Conservation (phyloP, 495 filamentous ascomycete species). For the Penicillium arizonense region DNA sequence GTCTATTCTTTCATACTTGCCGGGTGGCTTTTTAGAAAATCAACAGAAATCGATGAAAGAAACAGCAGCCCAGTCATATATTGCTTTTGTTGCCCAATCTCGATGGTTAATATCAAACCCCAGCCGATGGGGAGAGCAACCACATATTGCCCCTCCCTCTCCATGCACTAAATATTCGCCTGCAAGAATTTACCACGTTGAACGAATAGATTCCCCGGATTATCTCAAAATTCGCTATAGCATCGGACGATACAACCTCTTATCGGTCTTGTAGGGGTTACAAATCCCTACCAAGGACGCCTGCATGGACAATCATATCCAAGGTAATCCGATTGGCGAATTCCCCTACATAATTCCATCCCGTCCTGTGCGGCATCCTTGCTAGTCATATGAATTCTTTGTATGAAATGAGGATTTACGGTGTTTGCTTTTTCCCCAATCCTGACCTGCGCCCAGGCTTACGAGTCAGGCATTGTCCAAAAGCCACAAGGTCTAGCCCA, state of each 20-base stretch:
- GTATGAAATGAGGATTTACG: not conserved
- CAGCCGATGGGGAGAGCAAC: not conserved
- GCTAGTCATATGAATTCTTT: slow-evolving; percentile 1
- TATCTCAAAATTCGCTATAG: not conserved
- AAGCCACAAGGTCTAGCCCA: not conserved
- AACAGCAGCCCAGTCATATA: too few relatives aligned
- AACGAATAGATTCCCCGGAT: not conserved
- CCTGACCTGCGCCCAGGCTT: slow-evolving; percentile 2
- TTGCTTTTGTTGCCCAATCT: not conserved
- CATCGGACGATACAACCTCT: slow-evolving; percentile 7
- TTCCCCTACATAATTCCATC: slow-evolving; percentile 9
- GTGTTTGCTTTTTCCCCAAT: not conserved
- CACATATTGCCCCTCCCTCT: not conserved
- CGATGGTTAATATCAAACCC: not conserved
- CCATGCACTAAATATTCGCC: not conserved
- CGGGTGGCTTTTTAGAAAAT: not conserved
- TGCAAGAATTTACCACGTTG: not conserved
- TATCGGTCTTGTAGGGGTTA: not conserved
- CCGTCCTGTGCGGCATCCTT: slow-evolving; percentile 20
- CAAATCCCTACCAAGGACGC: slow-evolving; percentile 1
- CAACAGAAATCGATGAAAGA: too few relatives aligned
- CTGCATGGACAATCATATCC: slow-evolving; percentile 5
- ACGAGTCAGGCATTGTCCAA: slow-evolving; percentile 8
- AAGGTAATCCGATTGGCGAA: slow-evolving; percentile 11
- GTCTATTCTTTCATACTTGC: slow-evolving; percentile 6